Conservation (phyloP, 2,329 filamentous ascomycete genomes). For the Botrytis tulipae region DNA sequence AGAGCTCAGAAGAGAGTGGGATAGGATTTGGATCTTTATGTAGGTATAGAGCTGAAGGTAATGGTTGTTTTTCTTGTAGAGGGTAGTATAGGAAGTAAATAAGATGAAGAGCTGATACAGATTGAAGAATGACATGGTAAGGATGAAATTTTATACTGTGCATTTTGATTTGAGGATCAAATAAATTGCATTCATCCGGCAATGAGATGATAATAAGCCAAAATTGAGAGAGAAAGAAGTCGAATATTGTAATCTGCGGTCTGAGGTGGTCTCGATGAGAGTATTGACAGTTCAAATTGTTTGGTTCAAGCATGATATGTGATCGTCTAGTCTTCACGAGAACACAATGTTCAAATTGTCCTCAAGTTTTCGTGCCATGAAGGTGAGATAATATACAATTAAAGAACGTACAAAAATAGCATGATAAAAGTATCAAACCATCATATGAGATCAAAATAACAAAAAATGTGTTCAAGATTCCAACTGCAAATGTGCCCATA, state of each 20-base stretch:
- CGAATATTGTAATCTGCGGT: background rate
- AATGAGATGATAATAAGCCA: background rate
- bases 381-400: background rate
- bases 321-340: too few relatives aligned
- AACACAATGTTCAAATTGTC: background rate
- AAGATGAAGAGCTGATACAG: too few relatives aligned
- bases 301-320: background rate
- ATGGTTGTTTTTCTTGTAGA: too few relatives aligned
- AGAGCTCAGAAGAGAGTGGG: too few relatives aligned
- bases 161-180: too few relatives aligned
- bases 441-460: background rate
- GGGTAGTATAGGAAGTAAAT: too few relatives aligned
- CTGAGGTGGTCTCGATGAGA: background rate
- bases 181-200: background rate
- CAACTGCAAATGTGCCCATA: background rate
- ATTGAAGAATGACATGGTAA: too few relatives aligned
- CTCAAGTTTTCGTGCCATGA: background rate
- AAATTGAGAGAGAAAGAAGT: too few relatives aligned
- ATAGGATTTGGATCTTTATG: too few relatives aligned
- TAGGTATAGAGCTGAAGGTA: too few relatives aligned
- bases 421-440: background rate
- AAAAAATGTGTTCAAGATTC: background rate
- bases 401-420: background rate
- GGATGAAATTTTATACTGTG: too few relatives aligned
- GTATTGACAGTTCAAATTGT: background rate